Evolutionary conservation across 441 rosid species (phyloP).

Genomic region (Hura crepitans): DNA sequence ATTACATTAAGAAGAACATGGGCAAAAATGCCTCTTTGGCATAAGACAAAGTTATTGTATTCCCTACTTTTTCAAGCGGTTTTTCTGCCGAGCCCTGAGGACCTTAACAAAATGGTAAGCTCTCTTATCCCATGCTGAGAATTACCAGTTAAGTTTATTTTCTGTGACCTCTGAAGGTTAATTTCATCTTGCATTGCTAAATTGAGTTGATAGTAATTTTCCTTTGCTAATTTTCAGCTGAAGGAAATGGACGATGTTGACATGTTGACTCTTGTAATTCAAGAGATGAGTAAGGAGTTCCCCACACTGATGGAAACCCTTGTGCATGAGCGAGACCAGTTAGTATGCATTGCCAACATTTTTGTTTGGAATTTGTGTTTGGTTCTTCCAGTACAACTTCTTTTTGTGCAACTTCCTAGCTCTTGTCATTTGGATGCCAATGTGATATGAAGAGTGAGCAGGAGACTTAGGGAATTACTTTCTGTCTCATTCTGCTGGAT

Average conservation of each 20-base stretch:
- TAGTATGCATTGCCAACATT: slow-evolving; percentile 30
- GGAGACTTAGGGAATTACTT: not conserved
- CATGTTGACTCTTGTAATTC: slow-evolving; percentile 64
- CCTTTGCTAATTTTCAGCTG: slow-evolving; percentile 35
- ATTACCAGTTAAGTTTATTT: not conserved
- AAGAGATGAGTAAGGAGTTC: slow-evolving; percentile 88
- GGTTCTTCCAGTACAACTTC: not conserved
- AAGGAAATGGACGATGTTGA: slow-evolving; percentile 64
- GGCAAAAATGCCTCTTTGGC: slow-evolving; percentile 95
- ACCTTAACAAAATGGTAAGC: slow-evolving; percentile 80
- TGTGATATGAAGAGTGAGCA: not conserved
- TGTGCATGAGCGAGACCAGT: slow-evolving; percentile 93
- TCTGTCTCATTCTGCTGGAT: not conserved
- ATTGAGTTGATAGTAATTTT: slow-evolving; percentile 18
- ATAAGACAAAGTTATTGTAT: slow-evolving; percentile 66
- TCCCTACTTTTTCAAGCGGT: slow-evolving; percentile 73
- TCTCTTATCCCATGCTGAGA: not conserved
- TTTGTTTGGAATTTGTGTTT: not conserved
- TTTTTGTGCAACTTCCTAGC: not conserved
- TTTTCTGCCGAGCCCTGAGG: slow-evolving; percentile 77
- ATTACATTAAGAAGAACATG: slow-evolving; percentile 74
- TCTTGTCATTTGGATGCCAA: not conserved
- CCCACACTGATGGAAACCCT: slow-evolving; percentile 76
- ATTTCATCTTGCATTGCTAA: slow-evolving; percentile 10
- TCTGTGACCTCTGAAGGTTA: not conserved